Percentiles rank a stretch among this genome's conserved stretches.
phyloP scores from a whole-genome alignment of 345 rosid genomes.

The Microthlaspi erraticum region DNA sequence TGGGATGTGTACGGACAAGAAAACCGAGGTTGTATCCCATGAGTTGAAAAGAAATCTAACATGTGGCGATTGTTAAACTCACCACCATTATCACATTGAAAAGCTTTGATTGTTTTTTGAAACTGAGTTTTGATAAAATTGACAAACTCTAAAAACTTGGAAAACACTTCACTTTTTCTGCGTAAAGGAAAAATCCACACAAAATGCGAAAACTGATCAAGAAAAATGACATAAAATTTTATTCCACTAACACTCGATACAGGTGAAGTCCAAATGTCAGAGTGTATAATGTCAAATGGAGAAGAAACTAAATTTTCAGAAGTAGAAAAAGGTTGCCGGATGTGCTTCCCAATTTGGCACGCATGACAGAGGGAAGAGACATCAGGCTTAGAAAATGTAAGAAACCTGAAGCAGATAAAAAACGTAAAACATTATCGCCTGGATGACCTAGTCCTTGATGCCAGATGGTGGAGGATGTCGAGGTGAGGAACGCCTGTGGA shows the following conservation, averaged over 20 bases:
- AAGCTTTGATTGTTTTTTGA: not conserved
- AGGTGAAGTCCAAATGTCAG: not conserved
- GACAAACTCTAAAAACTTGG: not conserved
- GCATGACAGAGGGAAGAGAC: not conserved
- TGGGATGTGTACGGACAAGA: not conserved
- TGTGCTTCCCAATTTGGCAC: not conserved
- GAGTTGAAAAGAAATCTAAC: not conserved
- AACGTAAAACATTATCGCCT: not conserved
- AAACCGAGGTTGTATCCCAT: not conserved
- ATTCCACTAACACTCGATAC: not conserved
- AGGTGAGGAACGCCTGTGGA: not conserved
- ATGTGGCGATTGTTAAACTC: too few species aligned
- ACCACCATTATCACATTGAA: not conserved
- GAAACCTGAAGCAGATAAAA: not conserved
- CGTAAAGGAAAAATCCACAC: not conserved
- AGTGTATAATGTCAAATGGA: not conserved
- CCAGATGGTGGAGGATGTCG: not conserved
- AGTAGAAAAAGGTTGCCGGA: not conserved
- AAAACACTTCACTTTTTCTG: not conserved
- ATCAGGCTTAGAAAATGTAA: not conserved
- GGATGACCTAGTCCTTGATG: not conserved
- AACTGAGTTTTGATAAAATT: not conserved
- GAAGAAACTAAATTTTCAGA: not conserved
- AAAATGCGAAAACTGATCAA: not conserved
- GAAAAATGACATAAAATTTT: not conserved